Base-by-base conservation (phyloP, 1,139 yeast species). In the Suhomyces coccinellae region DNA sequence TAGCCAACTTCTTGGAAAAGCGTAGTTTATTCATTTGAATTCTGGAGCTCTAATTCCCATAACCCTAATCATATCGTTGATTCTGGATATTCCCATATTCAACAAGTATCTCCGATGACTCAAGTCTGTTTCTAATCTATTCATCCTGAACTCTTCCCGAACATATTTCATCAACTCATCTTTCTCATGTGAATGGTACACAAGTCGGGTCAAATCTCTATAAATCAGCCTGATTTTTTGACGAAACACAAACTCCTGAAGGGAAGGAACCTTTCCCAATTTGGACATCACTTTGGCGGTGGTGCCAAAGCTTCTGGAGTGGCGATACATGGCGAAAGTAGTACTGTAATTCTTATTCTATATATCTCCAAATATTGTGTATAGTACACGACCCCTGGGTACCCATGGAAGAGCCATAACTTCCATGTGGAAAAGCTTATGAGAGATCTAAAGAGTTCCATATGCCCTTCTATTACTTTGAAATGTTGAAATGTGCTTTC, bases 241-340 rank as follows among this genome's bases (percentile, higher is more conserved):
- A 30, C 76, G 62, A 43, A 73, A 73, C 16, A 73, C 46, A 50
- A 72, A 74, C 49, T 74, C 79, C 32, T 74, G 76, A 4, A 74
- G 57, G 3, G 77, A 59, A 57, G 41, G 44, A 0, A 42, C 36
- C 17, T 43, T 46, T 29, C 34, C 29, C 30, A 37, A 28, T 11
- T 12, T 27, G 29, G 41, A 28, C 12, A 17, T 7, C 6, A 4
- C 10, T 15, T n/a, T 24, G 9, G 29, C 11, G 4, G 43, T 7
- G 9, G 34, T 75, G 77, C 51, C 72, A 70, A 20, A n/a, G 41
- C 20, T n/a, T 8, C 33, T 16, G 9, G 11, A 6, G n/a, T 15
- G 5, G 9, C 17, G 30, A 26, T 34, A 26, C 6, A 15, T 13
- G 29, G 26, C 26, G 20, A 7, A 22, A 26, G 17, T 14, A 31